Evolutionary conservation across 345 rosid genomes (phyloP).

Genomic region (Eucalyptus brandiana): DNA sequence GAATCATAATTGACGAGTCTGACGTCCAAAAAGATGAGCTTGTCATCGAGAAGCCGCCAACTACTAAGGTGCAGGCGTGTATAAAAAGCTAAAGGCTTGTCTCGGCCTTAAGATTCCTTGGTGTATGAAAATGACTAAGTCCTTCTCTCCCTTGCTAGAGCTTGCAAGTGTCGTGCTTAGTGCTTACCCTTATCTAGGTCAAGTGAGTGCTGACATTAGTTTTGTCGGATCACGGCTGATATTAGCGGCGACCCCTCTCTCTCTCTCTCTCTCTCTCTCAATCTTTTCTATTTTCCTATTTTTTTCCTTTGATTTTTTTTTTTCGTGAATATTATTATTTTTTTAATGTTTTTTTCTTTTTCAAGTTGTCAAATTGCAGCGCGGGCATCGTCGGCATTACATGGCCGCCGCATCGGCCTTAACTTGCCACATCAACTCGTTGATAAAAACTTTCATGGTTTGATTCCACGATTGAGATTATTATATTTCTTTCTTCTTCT

Average conservation of each 20-base stretch:
- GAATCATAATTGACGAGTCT: not conserved
- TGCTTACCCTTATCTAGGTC: not conserved
- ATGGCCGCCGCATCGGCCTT: not conserved
- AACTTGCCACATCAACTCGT: not conserved
- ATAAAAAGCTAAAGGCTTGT: not conserved
- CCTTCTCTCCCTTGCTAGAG: not conserved
- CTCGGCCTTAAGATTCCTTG: not conserved
- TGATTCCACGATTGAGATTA: not conserved
- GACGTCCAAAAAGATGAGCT: not conserved
- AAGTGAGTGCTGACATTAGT: not conserved
- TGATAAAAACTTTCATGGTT: not conserved
- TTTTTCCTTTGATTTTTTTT: not conserved
- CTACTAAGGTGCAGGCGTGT: not conserved
- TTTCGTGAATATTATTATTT: not conserved
- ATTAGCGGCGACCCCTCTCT: not conserved
- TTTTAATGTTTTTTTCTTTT: not conserved
- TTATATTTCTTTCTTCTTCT: not conserved
- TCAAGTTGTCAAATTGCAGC: not conserved
- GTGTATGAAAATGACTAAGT: not conserved
- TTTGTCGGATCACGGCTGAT: not conserved
- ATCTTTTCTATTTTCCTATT: not conserved
- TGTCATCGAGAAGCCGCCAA: not conserved
- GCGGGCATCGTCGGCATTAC: not conserved
- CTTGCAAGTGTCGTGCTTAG: not conserved
- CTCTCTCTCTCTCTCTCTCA: too few relatives aligned